These are phyloP conservation scores for Zea luxurians DNA, from an alignment of 176 grass and related monocot genomes.

Conservation along the genomic window DNA sequence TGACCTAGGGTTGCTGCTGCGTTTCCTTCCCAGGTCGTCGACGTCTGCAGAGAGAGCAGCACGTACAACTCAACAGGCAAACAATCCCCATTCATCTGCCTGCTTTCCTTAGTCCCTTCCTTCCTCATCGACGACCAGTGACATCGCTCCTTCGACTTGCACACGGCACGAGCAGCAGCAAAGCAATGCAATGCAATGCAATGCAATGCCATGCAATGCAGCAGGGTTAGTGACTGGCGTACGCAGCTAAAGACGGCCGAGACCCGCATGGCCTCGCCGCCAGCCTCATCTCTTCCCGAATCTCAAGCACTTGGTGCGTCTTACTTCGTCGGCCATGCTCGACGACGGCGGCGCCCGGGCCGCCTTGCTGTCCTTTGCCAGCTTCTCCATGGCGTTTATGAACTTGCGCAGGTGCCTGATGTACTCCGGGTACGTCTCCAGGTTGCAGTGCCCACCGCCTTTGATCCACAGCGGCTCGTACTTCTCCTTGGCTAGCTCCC, in stretches of 20 bases:
- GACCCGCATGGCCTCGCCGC: neutral
- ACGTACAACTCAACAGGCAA: neutral
- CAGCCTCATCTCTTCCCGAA: constrained; percentile 60
- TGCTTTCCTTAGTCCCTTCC: neutral
- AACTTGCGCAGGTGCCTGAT: constrained; percentile 90
- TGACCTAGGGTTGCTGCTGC: neutral
- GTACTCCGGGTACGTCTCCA: constrained; percentile 90
- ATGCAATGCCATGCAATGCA: too few species aligned
- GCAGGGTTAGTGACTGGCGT: constrained; percentile 14
- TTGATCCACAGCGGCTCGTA: constrained; percentile 91
- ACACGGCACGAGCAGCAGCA: neutral
- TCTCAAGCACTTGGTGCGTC: constrained; percentile 85
- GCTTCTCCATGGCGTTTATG: constrained; percentile 81
- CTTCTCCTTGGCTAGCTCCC: constrained; percentile 90
- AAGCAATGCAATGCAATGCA: neutral
- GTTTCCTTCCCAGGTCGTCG: neutral
- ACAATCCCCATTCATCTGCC: neutral
- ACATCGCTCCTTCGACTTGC: constrained; percentile 25
- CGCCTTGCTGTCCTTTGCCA: constrained; percentile 41
- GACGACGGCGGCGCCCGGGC: constrained; percentile 33
- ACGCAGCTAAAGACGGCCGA: neutral
- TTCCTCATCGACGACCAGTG: neutral
- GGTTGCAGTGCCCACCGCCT: constrained; percentile 90
- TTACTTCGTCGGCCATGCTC: constrained; percentile 56
- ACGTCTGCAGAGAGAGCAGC: neutral